These are phyloP conservation scores for Pseudozyma tsukubaensis DNA, from an alignment of 1,284 basidiomycete species.

Conservation along the genomic window DNA sequence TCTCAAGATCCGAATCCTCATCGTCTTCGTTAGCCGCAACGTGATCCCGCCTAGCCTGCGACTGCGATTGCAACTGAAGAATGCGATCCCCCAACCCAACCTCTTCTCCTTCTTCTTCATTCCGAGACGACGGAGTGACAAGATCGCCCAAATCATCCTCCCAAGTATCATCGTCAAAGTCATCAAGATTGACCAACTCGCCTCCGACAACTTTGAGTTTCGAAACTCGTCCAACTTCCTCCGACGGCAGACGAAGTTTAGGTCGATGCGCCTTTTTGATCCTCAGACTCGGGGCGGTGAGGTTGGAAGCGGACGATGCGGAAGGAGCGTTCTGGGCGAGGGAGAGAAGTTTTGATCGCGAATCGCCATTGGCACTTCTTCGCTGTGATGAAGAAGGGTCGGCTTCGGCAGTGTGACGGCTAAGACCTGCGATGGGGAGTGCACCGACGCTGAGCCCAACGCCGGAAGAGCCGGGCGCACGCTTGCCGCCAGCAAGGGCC, in stretches of 20 bases:
- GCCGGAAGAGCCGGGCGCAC: background rate
- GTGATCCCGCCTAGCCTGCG: background rate
- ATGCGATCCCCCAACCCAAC: slow-evolving; percentile 6
- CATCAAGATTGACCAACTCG: slow-evolving; percentile 30
- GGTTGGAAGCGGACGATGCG: background rate
- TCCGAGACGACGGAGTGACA: background rate
- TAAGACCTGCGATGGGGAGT: slow-evolving; percentile 18
- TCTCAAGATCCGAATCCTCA: slow-evolving; percentile 37
- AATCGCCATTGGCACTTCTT: slow-evolving; percentile 8
- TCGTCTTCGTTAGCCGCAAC: slow-evolving; percentile 1
- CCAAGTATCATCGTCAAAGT: slow-evolving; percentile 34
- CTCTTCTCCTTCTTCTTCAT: background rate
- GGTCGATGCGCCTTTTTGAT: slow-evolving; percentile 34
- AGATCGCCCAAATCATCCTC: slow-evolving; percentile 23
- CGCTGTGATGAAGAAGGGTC: background rate
- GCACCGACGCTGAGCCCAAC: background rate
- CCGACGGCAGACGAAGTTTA: slow-evolving; percentile 24
- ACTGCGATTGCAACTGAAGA: slow-evolving; percentile 9
- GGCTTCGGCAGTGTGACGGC: slow-evolving; percentile 3
- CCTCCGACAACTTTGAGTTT: slow-evolving; percentile 28
- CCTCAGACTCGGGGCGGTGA: slow-evolving; percentile 20
- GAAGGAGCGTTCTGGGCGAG: slow-evolving; percentile 8
- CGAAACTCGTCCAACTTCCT: slow-evolving; percentile 6
- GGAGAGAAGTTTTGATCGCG: slow-evolving; percentile 26
- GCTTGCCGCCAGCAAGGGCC: slow-evolving; percentile 4